phyloP scores from a whole-genome alignment of 305 asterid genomes.

The Rubia peregrina region DNA sequence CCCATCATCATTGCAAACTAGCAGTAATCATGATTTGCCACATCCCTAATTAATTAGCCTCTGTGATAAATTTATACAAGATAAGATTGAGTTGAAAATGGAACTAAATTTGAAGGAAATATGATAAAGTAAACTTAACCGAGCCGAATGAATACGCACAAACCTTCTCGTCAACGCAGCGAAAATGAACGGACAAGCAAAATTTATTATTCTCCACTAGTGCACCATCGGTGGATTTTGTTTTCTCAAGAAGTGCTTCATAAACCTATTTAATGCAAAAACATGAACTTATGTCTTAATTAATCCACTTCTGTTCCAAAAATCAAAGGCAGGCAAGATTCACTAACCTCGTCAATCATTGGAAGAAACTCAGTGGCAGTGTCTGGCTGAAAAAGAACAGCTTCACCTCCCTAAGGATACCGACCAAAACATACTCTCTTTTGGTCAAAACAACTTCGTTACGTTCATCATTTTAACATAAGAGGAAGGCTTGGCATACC shows the following conservation, averaged over 20 bases:
- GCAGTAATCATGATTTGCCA: neutral
- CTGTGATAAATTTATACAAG: neutral
- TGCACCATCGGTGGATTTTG: constrained; percentile 70
- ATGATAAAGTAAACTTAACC: too few species aligned
- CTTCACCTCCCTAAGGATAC: constrained; percentile 45
- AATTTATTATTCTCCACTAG: constrained; percentile 83
- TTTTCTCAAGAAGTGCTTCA: constrained; percentile 50
- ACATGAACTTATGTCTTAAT: neutral
- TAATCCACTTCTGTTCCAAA: neutral
- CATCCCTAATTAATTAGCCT: neutral
- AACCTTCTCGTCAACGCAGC: constrained; percentile 94
- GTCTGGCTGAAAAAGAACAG: constrained; percentile 79
- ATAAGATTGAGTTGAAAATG: neutral
- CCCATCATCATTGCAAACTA: neutral
- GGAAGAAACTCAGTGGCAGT: constrained; percentile 89
- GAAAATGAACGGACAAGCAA: constrained; percentile 88
- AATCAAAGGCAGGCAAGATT: neutral
- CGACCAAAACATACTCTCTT: neutral
- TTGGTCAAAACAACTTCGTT: too few species aligned
- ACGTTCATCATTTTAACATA: too few species aligned
- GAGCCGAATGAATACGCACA: neutral
- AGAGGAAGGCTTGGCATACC: constrained; percentile 29
- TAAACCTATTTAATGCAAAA: constrained; percentile 38
- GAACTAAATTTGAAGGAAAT: neutral
- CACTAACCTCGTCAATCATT: constrained; percentile 65